Evolutionary conservation across 1,139 yeast species (phyloP).

Genomic region (Suhomyces panamericanus): DNA sequence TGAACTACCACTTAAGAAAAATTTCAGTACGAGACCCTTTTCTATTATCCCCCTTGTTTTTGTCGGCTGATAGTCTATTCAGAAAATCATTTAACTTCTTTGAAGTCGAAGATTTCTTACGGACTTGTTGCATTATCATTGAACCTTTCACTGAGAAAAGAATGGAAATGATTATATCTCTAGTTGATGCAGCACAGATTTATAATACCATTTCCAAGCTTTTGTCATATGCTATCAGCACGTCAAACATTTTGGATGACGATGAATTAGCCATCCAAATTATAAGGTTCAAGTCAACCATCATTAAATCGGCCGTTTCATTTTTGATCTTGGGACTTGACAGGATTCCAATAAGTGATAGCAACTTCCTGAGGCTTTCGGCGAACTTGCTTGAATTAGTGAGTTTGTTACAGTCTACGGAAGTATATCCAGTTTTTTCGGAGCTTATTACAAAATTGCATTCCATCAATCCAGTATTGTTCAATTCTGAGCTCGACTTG

Average conservation of each 20-base stretch:
- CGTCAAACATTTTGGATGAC: slow-evolving; percentile 34
- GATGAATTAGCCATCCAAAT: slow-evolving; percentile 38
- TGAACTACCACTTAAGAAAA: slow-evolving; percentile 23
- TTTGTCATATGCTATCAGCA: slow-evolving; percentile 32
- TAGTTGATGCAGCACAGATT: slow-evolving; percentile 30
- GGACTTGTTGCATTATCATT: slow-evolving; percentile 34
- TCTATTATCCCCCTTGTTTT: slow-evolving; percentile 32
- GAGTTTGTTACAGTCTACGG: slow-evolving; percentile 35
- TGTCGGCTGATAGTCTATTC: slow-evolving; percentile 28
- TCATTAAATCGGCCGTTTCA: slow-evolving; percentile 31
- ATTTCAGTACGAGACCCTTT: slow-evolving; percentile 34
- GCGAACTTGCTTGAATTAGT: slow-evolving; percentile 35
- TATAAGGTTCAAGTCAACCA: slow-evolving; percentile 32
- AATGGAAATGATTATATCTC: slow-evolving; percentile 25
- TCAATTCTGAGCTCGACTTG: slow-evolving; percentile 28
- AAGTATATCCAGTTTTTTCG: slow-evolving; percentile 26
- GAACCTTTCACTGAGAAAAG: slow-evolving; percentile 25
- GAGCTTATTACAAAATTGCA: slow-evolving; percentile 31
- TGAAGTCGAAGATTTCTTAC: slow-evolving; percentile 34
- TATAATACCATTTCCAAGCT: slow-evolving; percentile 31
- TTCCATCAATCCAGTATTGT: slow-evolving; percentile 31
- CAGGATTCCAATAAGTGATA: slow-evolving; percentile 37
- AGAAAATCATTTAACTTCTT: slow-evolving; percentile 29
- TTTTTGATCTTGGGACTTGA: slow-evolving; percentile 30
- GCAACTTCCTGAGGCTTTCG: slow-evolving; percentile 30